These are phyloP conservation scores for Gaultheria prostrata DNA, from an alignment of 148 eudicot species.

Conservation along the genomic window DNA sequence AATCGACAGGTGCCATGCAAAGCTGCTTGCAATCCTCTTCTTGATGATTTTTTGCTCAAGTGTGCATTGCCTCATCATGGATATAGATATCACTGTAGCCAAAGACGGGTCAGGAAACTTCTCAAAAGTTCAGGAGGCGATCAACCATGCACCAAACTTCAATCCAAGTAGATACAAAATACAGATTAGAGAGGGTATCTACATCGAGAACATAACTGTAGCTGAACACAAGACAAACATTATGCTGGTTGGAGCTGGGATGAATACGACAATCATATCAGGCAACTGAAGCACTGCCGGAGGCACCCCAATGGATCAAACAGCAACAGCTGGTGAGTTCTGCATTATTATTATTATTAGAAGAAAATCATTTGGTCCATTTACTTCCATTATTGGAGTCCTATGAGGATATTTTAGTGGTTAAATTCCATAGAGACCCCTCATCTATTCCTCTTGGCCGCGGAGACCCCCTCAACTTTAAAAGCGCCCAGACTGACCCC, in stretches of 20 bases:
- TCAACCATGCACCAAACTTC: neutral
- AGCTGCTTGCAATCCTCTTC: neutral
- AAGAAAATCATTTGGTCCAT: neutral
- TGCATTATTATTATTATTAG: neutral
- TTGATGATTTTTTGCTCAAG: neutral
- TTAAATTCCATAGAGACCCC: too few relatives aligned
- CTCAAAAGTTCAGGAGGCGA: neutral
- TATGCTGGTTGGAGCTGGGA: neutral
- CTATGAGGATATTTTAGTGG: too few relatives aligned
- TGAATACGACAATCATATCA: conserved; percentile 5
- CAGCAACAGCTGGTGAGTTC: neutral
- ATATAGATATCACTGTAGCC: neutral
- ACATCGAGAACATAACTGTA: neutral
- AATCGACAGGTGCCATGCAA: neutral
- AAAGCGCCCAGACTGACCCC: too few relatives aligned
- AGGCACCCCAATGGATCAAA: neutral
- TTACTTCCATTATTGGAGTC: neutral
- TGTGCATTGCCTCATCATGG: neutral
- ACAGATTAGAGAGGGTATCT: neutral
- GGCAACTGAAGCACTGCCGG: neutral
- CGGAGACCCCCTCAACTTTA: too few relatives aligned
- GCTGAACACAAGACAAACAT: neutral
- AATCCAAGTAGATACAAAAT: neutral
- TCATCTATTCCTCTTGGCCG: too few relatives aligned
- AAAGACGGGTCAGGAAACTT: conserved; percentile 4